These are phyloP conservation scores for Cadophora gregata DNA, from an alignment of 2,329 filamentous ascomycete species.

Conservation along the genomic window DNA sequence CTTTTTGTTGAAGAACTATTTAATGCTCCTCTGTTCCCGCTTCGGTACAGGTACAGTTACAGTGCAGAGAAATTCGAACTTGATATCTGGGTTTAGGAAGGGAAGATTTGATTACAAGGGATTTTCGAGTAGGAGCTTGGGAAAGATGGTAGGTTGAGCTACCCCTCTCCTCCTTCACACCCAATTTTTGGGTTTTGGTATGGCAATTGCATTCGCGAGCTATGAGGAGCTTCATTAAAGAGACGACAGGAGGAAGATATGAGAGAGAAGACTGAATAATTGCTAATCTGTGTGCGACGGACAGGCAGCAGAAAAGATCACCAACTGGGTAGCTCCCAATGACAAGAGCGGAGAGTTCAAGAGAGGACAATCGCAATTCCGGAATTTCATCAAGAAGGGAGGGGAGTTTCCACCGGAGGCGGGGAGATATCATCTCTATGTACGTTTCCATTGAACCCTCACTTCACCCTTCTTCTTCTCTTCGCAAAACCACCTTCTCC, in stretches of 20 bases:
- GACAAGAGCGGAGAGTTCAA: slow-evolving; percentile 93
- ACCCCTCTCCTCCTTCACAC: not conserved
- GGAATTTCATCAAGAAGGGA: slow-evolving; percentile 67
- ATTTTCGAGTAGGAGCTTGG: slow-evolving; percentile 19
- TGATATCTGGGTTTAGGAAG: not conserved
- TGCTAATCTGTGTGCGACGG: slow-evolving; percentile 2
- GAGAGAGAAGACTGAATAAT: slow-evolving; percentile 23
- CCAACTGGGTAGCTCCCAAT: slow-evolving; percentile 79
- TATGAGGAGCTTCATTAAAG: not conserved
- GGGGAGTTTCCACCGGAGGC: slow-evolving; percentile 78
- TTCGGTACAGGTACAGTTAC: not conserved
- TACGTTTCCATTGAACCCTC: slow-evolving; percentile 84
- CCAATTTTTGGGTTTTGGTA: not conserved
- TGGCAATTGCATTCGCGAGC: not conserved
- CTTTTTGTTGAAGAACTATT: slow-evolving; percentile 19
- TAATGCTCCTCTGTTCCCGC: slow-evolving; percentile 26
- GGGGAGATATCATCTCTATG: slow-evolving; percentile 90
- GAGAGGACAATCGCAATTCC: slow-evolving; percentile 82
- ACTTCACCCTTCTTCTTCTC: slow-evolving; percentile 53
- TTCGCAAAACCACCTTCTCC: slow-evolving; percentile 51
- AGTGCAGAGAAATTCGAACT: too few species aligned
- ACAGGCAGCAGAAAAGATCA: slow-evolving; percentile 60
- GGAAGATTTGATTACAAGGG: not conserved
- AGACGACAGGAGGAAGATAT: not conserved
- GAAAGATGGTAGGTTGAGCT: slow-evolving; percentile 40